Conservation (phyloP, 768 basidiomycete genomes). For the Naganishia friedmannii region DNA sequence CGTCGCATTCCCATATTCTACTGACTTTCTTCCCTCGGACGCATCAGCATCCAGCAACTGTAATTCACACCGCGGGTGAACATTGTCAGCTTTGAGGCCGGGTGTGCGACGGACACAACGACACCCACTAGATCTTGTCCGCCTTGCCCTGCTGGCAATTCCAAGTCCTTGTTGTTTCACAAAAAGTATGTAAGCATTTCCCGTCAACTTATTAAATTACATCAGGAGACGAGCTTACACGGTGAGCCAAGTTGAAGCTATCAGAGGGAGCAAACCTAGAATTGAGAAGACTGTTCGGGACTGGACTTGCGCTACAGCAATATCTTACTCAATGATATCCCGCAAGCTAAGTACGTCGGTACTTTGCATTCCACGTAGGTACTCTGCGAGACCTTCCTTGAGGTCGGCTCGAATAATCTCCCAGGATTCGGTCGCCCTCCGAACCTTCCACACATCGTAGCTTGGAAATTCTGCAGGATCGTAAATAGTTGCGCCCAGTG, state of each 20-base stretch:
- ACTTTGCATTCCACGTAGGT: not conserved
- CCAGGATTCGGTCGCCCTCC: too few relatives aligned
- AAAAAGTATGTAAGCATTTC: too few relatives aligned
- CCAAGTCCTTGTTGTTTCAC: not conserved
- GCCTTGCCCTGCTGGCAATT: not conserved
- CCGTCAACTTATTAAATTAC: too few relatives aligned
- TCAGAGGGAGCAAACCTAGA: too few relatives aligned
- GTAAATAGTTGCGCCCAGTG: not conserved
- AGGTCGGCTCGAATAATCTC: not conserved
- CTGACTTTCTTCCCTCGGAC: not conserved
- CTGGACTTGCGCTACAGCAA: not conserved
- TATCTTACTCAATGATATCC: conserved; percentile 22
- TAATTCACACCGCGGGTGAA: not conserved
- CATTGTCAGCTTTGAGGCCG: not conserved
- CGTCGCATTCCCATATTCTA: not conserved
- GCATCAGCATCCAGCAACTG: not conserved
- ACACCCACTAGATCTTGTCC: not conserved
- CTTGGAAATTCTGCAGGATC: conserved; percentile 1
- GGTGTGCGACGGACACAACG: not conserved
- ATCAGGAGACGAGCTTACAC: not conserved
- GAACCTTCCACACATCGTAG: not conserved
- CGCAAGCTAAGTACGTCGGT: not conserved
- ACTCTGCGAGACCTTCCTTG: conserved; percentile 22
- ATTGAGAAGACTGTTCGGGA: not conserved
- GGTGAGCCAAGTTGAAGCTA: not conserved